Evolutionary conservation across 331 rosid species (phyloP), one percentile per base, ranked within the genome.

Genomic region (Quercus phellos): DNA sequence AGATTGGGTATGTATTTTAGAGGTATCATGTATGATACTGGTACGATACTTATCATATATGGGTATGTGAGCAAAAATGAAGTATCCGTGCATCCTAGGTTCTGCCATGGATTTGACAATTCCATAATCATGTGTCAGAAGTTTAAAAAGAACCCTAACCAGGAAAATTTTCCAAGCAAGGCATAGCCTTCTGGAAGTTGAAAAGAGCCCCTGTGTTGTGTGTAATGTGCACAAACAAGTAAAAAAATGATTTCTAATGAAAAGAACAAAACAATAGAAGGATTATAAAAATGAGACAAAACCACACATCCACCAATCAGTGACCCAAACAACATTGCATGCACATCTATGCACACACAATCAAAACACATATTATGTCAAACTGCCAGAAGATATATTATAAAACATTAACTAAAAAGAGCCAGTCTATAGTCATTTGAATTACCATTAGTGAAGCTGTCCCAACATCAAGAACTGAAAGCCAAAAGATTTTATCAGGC

Each of bases 401-500:
- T 3, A 68, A 51, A 46, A 74, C 51, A 75, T 64, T 12, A 67
- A 81, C 74, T 54, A 35, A 38, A 75, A 60, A 72, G 53, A 73
- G 18, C 8, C 70, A 27, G 35, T 24, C 22, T 17, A 64, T 7
- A 51, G 75, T 29, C 51, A 78, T 29, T 55, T 22, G 74, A 56
- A 80, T 82, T 93, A 95, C 99, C 99, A 91, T 93, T 60, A 95
- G 98, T 32, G 91, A 85, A 77, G 98, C 93, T 51, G 85, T 90
- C 80, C 97, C 98, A 72, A 93, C 89, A 79, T 95, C 98, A 79
- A 95, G 99, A 89, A 95, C 73, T 9, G 94, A 86, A 75, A 95
- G 94, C 99, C 99, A 95, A 80, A 95, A 95, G 55, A 95, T 87
- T 78, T 91, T 91, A 66, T 90, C 89, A 27, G 97, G 99, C 75